phyloP scores from a whole-genome alignment of 1,139 yeast genomes.

The Nakaseomyces kungkrabaensis region DNA sequence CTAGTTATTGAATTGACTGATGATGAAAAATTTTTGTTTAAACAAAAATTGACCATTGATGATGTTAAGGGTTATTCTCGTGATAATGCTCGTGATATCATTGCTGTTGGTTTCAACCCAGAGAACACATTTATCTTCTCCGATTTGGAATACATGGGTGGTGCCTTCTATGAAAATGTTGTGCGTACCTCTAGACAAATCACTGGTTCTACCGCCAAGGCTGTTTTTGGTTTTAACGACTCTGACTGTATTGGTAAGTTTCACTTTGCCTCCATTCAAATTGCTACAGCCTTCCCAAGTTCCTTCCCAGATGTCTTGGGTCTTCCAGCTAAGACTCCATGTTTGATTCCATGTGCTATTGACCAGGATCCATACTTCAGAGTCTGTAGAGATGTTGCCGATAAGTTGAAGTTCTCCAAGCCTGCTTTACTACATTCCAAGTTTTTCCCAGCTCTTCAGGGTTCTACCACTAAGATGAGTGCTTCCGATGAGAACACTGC shows the following conservation, averaged over 20 bases:
- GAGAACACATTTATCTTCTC: conserved; percentile 92
- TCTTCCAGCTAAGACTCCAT: conserved; percentile 76
- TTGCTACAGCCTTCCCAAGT: conserved; percentile 90
- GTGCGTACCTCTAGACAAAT: conserved; percentile 91
- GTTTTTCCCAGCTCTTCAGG: conserved; percentile 98
- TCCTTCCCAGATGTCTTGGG: conserved; percentile 93
- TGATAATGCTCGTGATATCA: conserved; percentile 86
- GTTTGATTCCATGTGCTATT: conserved; percentile 97
- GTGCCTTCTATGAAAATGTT: conserved; percentile 87
- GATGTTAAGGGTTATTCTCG: conserved; percentile 74
- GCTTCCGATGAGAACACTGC: conserved; percentile 81
- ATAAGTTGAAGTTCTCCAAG: conserved; percentile 78
- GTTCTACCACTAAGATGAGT: conserved; percentile 93
- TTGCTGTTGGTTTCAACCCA: conserved; percentile 90
- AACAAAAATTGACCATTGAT: conserved; percentile 76
- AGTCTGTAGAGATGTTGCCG: conserved; percentile 95
- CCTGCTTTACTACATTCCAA: conserved; percentile 90
- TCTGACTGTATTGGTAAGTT: conserved; percentile 89
- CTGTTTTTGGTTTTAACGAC: conserved; percentile 96
- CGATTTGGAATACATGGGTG: conserved; percentile 86
- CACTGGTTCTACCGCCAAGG: conserved; percentile 90
- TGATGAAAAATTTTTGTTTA: conserved; percentile 94
- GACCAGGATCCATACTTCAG: conserved; percentile 99
- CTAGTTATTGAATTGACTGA: conserved; percentile 91
- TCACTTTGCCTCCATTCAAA: conserved; percentile 93